Evolutionary conservation across 2,329 filamentous ascomycete genomes (phyloP).

Genomic region (Pestalotiopsis sp.): DNA sequence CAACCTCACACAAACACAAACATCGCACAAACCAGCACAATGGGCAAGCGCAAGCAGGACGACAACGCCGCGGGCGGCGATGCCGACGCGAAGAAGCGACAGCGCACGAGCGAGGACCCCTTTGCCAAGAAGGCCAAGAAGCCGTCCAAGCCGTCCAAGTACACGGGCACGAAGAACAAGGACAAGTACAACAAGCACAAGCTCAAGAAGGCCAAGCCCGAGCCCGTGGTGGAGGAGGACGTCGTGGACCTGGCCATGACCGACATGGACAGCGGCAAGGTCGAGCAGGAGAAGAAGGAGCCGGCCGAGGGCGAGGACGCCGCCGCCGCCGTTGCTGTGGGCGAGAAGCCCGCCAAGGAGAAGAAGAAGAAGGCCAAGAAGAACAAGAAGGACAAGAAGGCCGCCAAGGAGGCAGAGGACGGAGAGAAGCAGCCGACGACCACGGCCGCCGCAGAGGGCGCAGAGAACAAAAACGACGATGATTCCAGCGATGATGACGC

Average conservation of each 20-base stretch:
- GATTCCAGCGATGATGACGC: conserved; percentile 1
- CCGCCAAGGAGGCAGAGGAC: conserved; percentile 19
- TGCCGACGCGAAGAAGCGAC: conserved; percentile 28
- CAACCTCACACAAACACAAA: not conserved
- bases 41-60: conserved; percentile 30
- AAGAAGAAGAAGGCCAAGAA: conserved; percentile 39
- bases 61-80: conserved; percentile 21
- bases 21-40: not conserved
- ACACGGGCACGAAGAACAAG: conserved; percentile 7
- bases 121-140: conserved; percentile 23
- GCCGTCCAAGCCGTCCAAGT: no score
- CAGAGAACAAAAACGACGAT: conserved; percentile 19
- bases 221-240: conserved; percentile 14
- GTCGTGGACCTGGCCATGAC: conserved; percentile 11
- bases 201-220: conserved; percentile 25
- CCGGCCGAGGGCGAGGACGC: not conserved
- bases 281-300: not conserved
- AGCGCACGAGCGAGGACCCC: conserved; percentile 23
- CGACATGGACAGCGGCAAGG: conserved; percentile 7
- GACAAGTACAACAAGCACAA: not conserved
- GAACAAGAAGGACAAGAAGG: conserved; percentile 12
- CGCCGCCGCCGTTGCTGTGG: not conserved
- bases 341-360: conserved; percentile 23
- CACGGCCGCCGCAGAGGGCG: conserved; percentile 1
- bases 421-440: conserved; percentile 13